These are phyloP conservation scores for Coelastrella sp. DNA, from an alignment of 139 green algal species.

Conservation along the genomic window DNA sequence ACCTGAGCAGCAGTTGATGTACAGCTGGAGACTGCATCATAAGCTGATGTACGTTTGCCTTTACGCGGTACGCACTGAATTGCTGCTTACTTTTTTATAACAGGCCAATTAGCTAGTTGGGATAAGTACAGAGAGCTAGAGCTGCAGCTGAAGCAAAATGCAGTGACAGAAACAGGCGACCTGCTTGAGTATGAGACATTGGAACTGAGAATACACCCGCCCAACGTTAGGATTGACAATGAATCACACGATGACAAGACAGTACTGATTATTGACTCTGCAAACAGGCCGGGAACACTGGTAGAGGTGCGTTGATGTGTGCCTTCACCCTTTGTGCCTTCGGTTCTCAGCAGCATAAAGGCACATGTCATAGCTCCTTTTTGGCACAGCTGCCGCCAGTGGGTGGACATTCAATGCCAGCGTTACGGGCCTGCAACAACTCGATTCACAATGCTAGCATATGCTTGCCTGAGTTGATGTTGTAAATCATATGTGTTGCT, in stretches of 20 bases:
- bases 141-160: neutral
- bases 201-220: slow-evolving; percentile 70
- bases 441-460: neutral
- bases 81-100: neutral
- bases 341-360: neutral
- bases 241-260: neutral
- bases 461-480: neutral
- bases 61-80: neutral
- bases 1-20: neutral
- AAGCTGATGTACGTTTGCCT: neutral
- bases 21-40: neutral
- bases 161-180: slow-evolving; percentile 23
- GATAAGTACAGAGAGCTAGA: slow-evolving; percentile 24
- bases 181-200: slow-evolving; percentile 49
- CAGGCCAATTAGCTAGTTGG: slow-evolving; percentile 13
- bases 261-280: slow-evolving; percentile 40
- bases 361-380: neutral
- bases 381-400: neutral
- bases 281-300: slow-evolving; percentile 35
- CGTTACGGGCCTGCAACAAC: neutral
- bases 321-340: neutral
- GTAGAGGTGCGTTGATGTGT: slow-evolving; percentile 34
- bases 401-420: neutral
- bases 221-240: slow-evolving; percentile 67
- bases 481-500: neutral